Conservation (phyloP, 2,329 filamentous ascomycete species). For the Penicillium brevicompactum region DNA sequence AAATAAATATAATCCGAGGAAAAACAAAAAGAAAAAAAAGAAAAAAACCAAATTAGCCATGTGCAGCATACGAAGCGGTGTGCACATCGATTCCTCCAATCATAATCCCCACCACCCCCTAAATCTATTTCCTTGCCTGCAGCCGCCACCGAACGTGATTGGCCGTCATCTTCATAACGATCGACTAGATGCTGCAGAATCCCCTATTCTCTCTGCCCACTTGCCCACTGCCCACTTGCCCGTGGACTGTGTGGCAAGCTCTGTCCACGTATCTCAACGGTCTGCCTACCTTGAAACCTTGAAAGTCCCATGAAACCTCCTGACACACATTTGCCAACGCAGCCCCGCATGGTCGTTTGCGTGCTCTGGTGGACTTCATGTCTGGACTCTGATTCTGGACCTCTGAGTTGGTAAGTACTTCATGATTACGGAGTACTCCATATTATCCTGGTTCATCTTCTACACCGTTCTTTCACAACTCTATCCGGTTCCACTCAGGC, state of each 20-base stretch:
- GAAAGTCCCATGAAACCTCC: slow-evolving; percentile 6
- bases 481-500: slow-evolving; percentile 1
- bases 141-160: slow-evolving; percentile 9
- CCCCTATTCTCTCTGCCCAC: neutral
- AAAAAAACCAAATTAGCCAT: slow-evolving; percentile 3
- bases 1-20: too few species aligned
- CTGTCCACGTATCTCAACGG: slow-evolving; percentile 9
- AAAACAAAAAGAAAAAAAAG: neutral
- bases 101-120: neutral
- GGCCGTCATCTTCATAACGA: slow-evolving; percentile 1
- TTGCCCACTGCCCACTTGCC: neutral
- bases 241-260: slow-evolving; percentile 6
- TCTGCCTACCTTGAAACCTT: slow-evolving; percentile 3
- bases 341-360: slow-evolving; percentile 3
- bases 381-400: neutral
- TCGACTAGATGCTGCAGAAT: slow-evolving; percentile 6
- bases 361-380: neutral
- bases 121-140: slow-evolving; percentile 1
- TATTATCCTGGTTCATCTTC: too few species aligned
- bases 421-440: too few species aligned
- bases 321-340: slow-evolving; percentile 15
- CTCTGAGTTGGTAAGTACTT: neutral
- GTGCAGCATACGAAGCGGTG: slow-evolving; percentile 7
- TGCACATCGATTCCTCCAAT: slow-evolving; percentile 3
- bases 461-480: slow-evolving; percentile 10